Conservation (phyloP, 2,329 filamentous ascomycete genomes). For the Cladosporium sp. region DNA sequence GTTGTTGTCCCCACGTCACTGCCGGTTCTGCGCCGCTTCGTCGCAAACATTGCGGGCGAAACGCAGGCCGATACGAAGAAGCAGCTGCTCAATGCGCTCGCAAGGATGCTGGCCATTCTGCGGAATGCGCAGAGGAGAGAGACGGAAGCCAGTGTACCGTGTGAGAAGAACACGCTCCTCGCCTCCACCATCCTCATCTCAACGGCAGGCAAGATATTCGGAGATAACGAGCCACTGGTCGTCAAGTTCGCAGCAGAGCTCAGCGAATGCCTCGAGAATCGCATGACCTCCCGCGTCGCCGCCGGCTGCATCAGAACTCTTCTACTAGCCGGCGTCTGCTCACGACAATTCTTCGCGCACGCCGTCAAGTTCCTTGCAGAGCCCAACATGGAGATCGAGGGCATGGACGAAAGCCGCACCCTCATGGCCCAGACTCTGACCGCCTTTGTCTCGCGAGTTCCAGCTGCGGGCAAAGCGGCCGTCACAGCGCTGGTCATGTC, state of each 20-base stretch:
- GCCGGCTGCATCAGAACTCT: slow-evolving; percentile 84
- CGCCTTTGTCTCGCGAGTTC: slow-evolving; percentile 53
- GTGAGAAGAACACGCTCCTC: slow-evolving; percentile 88
- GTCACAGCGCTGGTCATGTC: slow-evolving; percentile 74
- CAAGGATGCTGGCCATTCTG: slow-evolving; percentile 75
- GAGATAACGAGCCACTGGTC: slow-evolving; percentile 68
- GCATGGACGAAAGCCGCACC: slow-evolving; percentile 68
- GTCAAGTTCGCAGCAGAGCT: slow-evolving; percentile 71
- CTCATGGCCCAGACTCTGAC: slow-evolving; percentile 70
- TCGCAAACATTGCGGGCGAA: slow-evolving; percentile 61
- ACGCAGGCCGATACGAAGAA: slow-evolving; percentile 45
- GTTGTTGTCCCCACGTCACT: slow-evolving; percentile 84
- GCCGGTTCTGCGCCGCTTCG: slow-evolving; percentile 85
- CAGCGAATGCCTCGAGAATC: slow-evolving; percentile 73
- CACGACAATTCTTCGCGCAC: slow-evolving; percentile 61
- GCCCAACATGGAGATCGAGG: slow-evolving; percentile 55
- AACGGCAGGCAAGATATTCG: slow-evolving; percentile 61
- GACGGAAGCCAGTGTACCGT: slow-evolving; percentile 68
- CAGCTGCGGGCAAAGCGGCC: slow-evolving; percentile 37
- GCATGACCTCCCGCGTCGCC: slow-evolving; percentile 82
- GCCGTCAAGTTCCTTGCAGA: slow-evolving; percentile 67
- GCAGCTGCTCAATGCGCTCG: slow-evolving; percentile 75
- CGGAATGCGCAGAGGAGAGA: slow-evolving; percentile 70
- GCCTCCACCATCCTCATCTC: slow-evolving; percentile 86
- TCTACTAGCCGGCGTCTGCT: slow-evolving; percentile 67